Percentiles rank a stretch among this genome's conserved stretches.
These are phyloP conservation scores for Rhodotorula toruloides DNA, from an alignment of 768 basidiomycete species.

Conservation along the genomic window DNA sequence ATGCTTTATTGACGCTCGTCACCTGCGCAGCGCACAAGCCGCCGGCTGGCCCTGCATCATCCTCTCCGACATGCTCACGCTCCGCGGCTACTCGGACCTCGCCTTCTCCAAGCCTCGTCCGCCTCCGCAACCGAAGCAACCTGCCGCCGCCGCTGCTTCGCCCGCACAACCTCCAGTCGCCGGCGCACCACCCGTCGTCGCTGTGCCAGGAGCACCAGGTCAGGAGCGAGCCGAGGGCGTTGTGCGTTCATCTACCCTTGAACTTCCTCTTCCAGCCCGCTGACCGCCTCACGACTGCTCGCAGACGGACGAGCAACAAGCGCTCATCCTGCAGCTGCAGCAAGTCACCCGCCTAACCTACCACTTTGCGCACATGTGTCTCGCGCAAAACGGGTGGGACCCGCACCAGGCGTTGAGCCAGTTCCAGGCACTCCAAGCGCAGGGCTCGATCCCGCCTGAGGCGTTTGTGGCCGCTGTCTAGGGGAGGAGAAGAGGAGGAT, in stretches of 20 bases:
- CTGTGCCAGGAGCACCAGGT: background rate
- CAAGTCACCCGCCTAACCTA: constrained; percentile 71
- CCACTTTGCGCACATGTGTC: constrained; percentile 74
- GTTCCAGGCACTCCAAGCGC: constrained; percentile 66
- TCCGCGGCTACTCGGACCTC: constrained; percentile 76
- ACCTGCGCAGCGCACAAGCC: constrained; percentile 59
- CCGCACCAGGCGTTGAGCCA: constrained; percentile 70
- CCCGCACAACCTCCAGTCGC: constrained; percentile 27
- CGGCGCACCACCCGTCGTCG: background rate
- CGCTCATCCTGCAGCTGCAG: constrained; percentile 64
- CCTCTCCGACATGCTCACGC: constrained; percentile 77
- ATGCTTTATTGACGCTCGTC: background rate
- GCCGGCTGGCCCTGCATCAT: constrained; percentile 87
- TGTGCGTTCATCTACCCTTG: constrained; percentile 11
- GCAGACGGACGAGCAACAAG: constrained; percentile 66
- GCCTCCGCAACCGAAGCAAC: constrained; percentile 40
- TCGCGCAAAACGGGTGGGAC: constrained; percentile 80
- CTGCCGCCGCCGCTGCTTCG: constrained; percentile 43
- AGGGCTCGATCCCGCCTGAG: constrained; percentile 38
- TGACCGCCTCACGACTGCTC: background rate
- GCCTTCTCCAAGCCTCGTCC: constrained; percentile 63
- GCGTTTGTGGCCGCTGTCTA: constrained; percentile 23
- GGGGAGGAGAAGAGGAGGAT: background rate
- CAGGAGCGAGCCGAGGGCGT: constrained; percentile 33
- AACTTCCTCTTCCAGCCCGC: background rate